Evolutionary conservation across 768 basidiomycete genomes (phyloP), one percentile per base, ranked within the genome.

Genomic region (Trametes cubensis): DNA sequence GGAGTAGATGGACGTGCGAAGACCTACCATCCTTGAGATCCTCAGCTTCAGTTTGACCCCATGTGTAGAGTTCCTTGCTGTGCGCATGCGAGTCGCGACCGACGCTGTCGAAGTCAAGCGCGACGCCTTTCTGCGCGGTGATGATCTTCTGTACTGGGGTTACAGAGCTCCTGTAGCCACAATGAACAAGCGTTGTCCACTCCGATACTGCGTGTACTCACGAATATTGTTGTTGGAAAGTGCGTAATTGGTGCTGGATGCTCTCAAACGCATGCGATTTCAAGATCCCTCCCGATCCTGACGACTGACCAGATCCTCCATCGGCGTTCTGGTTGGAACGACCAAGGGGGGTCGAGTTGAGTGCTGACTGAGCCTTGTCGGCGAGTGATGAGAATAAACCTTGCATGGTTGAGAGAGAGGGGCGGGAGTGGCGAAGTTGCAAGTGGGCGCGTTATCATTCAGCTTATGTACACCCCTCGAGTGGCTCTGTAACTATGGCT

Each of bases 1-100:
- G 39, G 41, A 50, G 17, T 30, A 18, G 18, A 44, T 48, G 66
- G 55, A 48, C 47, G 49, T 11, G 53, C 39, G 60, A 38, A 60
- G 6, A 51, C 81, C 47, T 58, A 87, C 89, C 88, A 76, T 92
- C 92, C 69, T 84, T 92, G 72, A 94, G 62, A 77, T 94, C 92
- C 20, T 82, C 79, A 6, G 75, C 73, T 67, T 93, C 88, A 0
- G 71, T 69, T 71, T 93, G 91, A 14, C 92, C 92, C 92, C 92
- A 94, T 15, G 83, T 83, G 68, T 92, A 94, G 25, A 94, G 76
- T 62, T 94, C 93, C 74, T 93, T 94, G 80, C 90, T 90, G 70
- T 87, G 85, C 0, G 82, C 76, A 70, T 92, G 87, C 8, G 81
- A 69, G 68, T 92, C 86, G 65, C 88, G 83, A 3, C 85, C 78